Percentiles rank a stretch among this genome's conserved stretches.
phyloP scores from a whole-genome alignment of 495 filamentous ascomycete species.

The Aspergillus ellipticus region DNA sequence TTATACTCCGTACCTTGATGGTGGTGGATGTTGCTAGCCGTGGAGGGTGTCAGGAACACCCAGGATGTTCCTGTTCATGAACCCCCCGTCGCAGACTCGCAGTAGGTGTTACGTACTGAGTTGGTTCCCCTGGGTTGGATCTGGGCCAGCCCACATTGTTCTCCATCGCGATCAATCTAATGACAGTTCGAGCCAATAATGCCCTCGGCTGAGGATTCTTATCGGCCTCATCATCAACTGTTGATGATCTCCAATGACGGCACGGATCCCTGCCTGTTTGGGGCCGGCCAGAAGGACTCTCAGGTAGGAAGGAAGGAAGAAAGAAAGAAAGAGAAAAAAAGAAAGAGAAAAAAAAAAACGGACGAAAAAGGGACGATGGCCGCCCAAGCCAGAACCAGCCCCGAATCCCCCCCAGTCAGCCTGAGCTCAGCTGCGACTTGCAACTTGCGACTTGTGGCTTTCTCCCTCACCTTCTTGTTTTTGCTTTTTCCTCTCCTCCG shows the following conservation, averaged over 20 bases:
- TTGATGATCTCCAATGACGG: conserved; percentile 2
- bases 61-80: no score
- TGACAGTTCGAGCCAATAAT: background rate
- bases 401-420: conserved; percentile 4
- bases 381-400: background rate
- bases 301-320: background rate
- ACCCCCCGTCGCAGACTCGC: no score
- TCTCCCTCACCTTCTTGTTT: no score
- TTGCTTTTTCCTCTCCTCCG: background rate
- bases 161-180: background rate
- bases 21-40: no score
- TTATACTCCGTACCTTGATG: no score
- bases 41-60: no score
- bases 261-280: conserved; percentile 11
- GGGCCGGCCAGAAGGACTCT: background rate
- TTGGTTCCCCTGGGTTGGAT: background rate
- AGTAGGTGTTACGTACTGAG: background rate
- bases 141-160: background rate
- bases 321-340: conserved; percentile 1
- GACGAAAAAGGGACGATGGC: background rate
- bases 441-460: background rate
- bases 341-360: conserved; percentile 1
- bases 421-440: background rate
- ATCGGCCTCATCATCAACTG: background rate
- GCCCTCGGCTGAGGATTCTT: background rate